phyloP scores from a whole-genome alignment of 163 green algal species.

The Chlamydomonas reinhardtii region DNA sequence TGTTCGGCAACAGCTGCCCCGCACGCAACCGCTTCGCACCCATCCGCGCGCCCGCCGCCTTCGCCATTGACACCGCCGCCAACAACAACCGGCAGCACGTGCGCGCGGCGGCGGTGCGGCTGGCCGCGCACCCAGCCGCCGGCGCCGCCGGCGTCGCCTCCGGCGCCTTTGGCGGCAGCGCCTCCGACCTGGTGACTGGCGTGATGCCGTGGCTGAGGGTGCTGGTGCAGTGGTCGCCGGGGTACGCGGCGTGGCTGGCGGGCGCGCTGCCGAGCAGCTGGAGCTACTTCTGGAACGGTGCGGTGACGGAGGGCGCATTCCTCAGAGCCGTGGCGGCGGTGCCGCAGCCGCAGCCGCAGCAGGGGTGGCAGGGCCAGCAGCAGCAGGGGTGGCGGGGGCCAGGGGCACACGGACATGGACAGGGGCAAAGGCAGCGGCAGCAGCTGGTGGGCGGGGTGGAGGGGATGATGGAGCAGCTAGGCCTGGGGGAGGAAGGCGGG shows the following conservation, averaged over 20 bases:
- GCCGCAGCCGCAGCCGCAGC: background rate
- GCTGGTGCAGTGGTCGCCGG: slow-evolving; percentile 7
- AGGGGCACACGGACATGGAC: background rate
- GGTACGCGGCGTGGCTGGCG: slow-evolving; percentile 4
- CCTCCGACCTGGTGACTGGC: background rate
- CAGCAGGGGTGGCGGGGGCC: too few relatives aligned
- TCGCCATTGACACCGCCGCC: slow-evolving; percentile 24
- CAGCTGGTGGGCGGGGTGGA: background rate
- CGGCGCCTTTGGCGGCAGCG: background rate
- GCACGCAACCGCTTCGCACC: slow-evolving; percentile 63
- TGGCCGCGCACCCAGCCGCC: background rate
- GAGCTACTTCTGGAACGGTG: slow-evolving; percentile 38
- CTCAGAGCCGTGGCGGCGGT: background rate
- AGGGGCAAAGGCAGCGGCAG: background rate
- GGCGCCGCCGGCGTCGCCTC: background rate
- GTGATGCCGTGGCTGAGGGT: slow-evolving; percentile 32
- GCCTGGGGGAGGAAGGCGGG: background rate
- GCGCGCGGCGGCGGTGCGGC: background rate
- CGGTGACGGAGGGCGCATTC: slow-evolving; percentile 40
- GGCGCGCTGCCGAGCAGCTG: slow-evolving; percentile 22
- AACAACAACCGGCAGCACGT: slow-evolving; percentile 26
- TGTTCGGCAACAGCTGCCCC: slow-evolving; percentile 76
- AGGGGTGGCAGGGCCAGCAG: background rate
- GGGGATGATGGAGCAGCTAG: slow-evolving; percentile 29
- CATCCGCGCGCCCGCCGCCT: slow-evolving; percentile 28